These are phyloP conservation scores for Cercospora sp. DNA, from an alignment of 2,329 filamentous ascomycete genomes.

Conservation along the genomic window DNA sequence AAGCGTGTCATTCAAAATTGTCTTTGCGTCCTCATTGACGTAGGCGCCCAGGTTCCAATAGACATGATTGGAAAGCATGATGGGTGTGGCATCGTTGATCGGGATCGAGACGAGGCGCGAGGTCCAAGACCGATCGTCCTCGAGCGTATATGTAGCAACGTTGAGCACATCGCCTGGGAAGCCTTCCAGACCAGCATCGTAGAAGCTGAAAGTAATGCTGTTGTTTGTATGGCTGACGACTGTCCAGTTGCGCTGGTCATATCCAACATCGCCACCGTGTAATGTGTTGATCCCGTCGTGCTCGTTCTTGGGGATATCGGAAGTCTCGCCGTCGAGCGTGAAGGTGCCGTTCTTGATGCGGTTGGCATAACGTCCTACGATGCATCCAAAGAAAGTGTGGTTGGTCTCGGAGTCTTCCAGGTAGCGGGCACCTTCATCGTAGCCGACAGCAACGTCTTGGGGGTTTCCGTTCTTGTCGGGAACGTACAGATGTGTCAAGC, in stretches of 20 bases:
- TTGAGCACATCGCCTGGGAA: constrained; percentile 77
- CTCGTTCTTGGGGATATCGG: constrained; percentile 55
- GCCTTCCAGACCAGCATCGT: constrained; percentile 71
- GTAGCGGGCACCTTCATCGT: constrained; percentile 47
- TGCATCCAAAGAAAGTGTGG: constrained; percentile 64
- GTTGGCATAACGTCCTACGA: constrained; percentile 57
- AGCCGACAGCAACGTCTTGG: constrained; percentile 55
- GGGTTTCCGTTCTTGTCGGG: constrained; percentile 40
- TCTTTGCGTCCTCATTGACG: constrained; percentile 67
- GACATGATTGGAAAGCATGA: constrained; percentile 74
- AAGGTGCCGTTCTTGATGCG: constrained; percentile 59
- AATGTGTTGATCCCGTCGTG: constrained; percentile 54
- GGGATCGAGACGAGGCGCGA: constrained; percentile 71
- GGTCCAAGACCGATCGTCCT: constrained; percentile 65
- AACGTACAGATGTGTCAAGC: constrained; percentile 35
- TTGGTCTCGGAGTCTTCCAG: constrained; percentile 49
- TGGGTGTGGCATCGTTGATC: constrained; percentile 74
- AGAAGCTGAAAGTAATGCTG: constrained; percentile 74
- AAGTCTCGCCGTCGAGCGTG: constrained; percentile 49
- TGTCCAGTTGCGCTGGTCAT: constrained; percentile 74
- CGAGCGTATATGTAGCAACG: constrained; percentile 72
- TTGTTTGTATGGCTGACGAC: constrained; percentile 66
- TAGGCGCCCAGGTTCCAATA: constrained; percentile 87
- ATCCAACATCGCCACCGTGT: constrained; percentile 50
- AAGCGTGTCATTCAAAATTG: constrained; percentile 69